Evolutionary conservation across 371 early-diverging fungal genomes (phyloP), one percentile per base, ranked within the genome.

Genomic region (Actinomucor elegans): DNA sequence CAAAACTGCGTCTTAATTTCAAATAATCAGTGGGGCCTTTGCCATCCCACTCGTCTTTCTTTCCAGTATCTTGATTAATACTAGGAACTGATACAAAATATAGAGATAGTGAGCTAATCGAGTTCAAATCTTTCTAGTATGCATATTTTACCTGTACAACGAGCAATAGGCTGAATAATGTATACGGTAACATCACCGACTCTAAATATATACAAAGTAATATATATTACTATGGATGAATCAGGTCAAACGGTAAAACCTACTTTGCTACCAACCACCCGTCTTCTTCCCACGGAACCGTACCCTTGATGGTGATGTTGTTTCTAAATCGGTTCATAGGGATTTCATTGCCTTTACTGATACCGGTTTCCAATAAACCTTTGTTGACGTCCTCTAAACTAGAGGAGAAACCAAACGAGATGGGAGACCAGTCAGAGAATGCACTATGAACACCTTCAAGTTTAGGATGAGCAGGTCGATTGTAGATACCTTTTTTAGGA

Each of bases 231-330:
- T 27, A 45, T 17, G 23, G 2, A 23, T 3, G 28, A 27, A 29
- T 47, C n/a, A n/a, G n/a, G n/a, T n/a, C n/a, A n/a, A n/a, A n/a
- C n/a, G n/a, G n/a, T n/a, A n/a, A n/a, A 7, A 53, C 74, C 54
- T 61, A 63, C 79, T 60, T 66, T 20, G 55, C 71, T 0, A 78
- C 73, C 11, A 78, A 48, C 79, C 79, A 78, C 29, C 64, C 50
- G 32, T 78, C 79, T 51, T 78, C 79, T 31, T 78, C 79, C 73
- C 75, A 78, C 2, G 79, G 52, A 5, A 65, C 14, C 0, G 79
- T 78, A 2, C 75, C 73, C 18, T 59, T 26, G 31, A 78, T 75
- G 0, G 69, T 67, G 5, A 78, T 49, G 27, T 78, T 78, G 37
- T 72, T 68, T 29, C 79, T 53, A 35, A 78, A 78, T 7, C 79